Evolutionary conservation across 108 stramenopile genomes (phyloP).

Genomic region (Nannochloropsis oceanica): DNA sequence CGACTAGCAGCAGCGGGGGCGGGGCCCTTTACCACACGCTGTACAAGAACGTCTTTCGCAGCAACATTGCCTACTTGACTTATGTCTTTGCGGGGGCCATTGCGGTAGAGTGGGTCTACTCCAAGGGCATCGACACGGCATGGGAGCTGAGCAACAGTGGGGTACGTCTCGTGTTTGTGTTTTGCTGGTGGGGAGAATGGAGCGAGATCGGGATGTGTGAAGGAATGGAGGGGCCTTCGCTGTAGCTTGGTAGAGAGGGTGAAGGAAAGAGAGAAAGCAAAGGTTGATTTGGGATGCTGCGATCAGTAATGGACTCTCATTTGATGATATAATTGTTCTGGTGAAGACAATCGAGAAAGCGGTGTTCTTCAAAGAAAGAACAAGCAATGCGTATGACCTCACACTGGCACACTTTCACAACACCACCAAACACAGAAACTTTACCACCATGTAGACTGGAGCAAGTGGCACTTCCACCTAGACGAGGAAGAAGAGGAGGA

Average conservation of each 20-base stretch:
- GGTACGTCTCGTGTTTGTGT: not conserved
- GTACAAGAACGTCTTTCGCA: not conserved
- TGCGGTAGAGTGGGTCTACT: constrained; percentile 5
- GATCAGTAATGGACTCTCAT: no score
- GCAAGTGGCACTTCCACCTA: not conserved
- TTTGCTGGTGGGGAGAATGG: no score
- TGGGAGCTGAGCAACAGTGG: constrained; percentile 9
- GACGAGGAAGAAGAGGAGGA: not conserved
- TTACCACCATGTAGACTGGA: constrained; percentile 2
- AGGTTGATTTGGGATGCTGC: no score
- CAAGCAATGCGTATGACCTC: not conserved
- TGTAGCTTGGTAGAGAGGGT: no score
- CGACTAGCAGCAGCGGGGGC: not conserved
- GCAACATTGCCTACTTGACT: constrained; percentile 10
- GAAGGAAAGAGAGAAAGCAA: no score
- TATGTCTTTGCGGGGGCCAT: constrained; percentile 7
- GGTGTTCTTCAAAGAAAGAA: no score
- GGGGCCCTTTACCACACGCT: not conserved
- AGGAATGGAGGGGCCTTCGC: no score
- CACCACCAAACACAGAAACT: not conserved
- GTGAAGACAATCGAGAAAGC: no score
- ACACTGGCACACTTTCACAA: not conserved
- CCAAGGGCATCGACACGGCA: not conserved
- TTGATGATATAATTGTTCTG: no score
- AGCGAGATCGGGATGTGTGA: no score